These are phyloP conservation scores for Corniculantispora saksenae DNA, from an alignment of 2,329 filamentous ascomycete species.

Conservation along the genomic window DNA sequence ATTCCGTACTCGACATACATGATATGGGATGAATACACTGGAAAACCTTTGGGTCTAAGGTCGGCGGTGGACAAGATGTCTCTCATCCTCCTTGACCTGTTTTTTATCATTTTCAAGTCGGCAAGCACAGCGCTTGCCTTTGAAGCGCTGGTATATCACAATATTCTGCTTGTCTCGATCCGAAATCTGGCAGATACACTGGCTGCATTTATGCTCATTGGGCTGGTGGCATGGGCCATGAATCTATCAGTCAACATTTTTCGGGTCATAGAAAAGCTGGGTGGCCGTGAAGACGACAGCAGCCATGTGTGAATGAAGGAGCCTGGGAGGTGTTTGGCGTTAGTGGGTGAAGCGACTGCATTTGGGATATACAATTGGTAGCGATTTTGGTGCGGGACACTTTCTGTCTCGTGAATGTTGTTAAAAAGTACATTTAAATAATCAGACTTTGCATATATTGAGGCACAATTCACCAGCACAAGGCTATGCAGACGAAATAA, in stretches of 20 bases:
- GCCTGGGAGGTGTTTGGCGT: conserved; percentile 4
- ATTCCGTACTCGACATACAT: conserved; percentile 91
- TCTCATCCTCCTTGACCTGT: conserved; percentile 85
- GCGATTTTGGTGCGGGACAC: background rate
- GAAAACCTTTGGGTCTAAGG: conserved; percentile 86
- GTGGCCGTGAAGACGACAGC: conserved; percentile 51
- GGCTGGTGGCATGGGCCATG: conserved; percentile 83
- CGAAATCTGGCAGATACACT: conserved; percentile 67
- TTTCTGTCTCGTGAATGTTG: background rate
- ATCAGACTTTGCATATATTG: background rate
- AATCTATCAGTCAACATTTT: conserved; percentile 88
- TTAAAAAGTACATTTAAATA: background rate
- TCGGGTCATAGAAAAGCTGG: conserved; percentile 63
- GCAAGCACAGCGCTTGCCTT: conserved; percentile 91
- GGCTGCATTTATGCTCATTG: conserved; percentile 76
- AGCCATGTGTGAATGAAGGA: conserved; percentile 23
- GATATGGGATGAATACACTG: conserved; percentile 94
- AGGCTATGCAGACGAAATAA: background rate
- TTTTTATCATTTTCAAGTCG: conserved; percentile 97
- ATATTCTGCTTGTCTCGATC: conserved; percentile 36
- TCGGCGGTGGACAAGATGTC: conserved; percentile 82
- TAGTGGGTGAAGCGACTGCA: conserved; percentile 5
- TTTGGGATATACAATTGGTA: background rate
- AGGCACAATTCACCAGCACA: background rate
- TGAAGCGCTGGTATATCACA: conserved; percentile 69